A percentile compares a stretch with the other conserved stretches of the same genome.
Conservation (phyloP, 2,329 filamentous ascomycete genomes). For the Metarhizium sp. region DNA sequence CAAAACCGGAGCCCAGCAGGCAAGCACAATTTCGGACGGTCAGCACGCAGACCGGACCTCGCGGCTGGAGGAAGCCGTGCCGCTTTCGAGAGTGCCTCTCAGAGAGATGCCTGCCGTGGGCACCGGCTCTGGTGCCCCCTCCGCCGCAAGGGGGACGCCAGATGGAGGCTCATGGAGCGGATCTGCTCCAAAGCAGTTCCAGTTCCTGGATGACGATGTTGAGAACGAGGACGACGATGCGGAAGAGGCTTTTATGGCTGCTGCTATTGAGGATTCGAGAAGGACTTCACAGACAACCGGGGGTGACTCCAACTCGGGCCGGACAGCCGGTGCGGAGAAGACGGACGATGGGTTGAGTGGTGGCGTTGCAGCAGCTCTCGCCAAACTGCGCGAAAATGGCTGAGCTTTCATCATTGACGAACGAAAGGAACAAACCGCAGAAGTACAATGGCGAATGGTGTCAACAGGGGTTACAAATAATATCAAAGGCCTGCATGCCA, state of each 20-base stretch:
- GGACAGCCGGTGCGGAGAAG: neutral
- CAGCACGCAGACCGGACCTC: constrained; percentile 12
- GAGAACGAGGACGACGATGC: constrained; percentile 36
- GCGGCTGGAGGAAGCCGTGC: constrained; percentile 28
- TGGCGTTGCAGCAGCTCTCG: constrained; percentile 52
- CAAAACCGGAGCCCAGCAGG: neutral
- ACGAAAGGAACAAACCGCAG: neutral
- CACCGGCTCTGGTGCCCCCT: constrained; percentile 3
- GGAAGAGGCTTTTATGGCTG: constrained; percentile 28
- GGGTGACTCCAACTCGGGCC: constrained; percentile 8
- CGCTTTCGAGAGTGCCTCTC: constrained; percentile 30
- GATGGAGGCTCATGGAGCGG: neutral
- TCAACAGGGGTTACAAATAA: neutral
- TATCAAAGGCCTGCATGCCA: neutral
- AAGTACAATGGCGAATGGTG: neutral
- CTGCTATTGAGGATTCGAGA: constrained; percentile 37
- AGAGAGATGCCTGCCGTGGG: constrained; percentile 25
- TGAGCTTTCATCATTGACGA: constrained; percentile 6
- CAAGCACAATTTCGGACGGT: constrained; percentile 1
- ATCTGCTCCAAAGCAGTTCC: constrained; percentile 22
- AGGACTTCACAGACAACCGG: constrained; percentile 24
- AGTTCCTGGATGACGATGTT: constrained; percentile 29
- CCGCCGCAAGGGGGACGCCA: constrained; percentile 1
- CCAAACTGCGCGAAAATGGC: constrained; percentile 40
- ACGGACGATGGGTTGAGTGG: constrained; percentile 36